Conservation (phyloP, 495 filamentous ascomycete genomes). For the Neurospora sp. region DNA sequence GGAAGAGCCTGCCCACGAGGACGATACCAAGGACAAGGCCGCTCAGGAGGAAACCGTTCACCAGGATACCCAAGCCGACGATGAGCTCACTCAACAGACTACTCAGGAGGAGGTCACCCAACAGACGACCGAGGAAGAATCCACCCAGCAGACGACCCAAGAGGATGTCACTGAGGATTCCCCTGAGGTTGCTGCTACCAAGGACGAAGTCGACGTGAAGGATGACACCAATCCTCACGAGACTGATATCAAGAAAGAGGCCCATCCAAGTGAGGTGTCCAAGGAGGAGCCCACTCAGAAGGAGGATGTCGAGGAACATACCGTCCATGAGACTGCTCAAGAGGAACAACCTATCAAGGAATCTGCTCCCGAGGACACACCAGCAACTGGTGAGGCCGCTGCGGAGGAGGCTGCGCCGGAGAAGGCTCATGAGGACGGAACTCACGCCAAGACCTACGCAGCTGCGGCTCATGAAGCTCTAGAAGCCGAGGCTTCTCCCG, state of each 20-base stretch:
- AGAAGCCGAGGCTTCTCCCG: not conserved
- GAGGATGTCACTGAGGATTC: not conserved
- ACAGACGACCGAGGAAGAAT: not conserved
- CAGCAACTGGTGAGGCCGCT: not conserved
- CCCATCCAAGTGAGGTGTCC: not conserved
- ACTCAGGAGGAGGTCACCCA: not conserved
- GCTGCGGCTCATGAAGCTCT: not conserved
- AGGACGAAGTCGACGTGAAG: not conserved
- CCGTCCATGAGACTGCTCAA: not conserved
- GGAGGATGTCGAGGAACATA: not conserved
- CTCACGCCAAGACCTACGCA: not conserved
- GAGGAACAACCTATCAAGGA: not conserved
- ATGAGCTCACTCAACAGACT: not conserved
- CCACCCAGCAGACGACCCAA: not conserved
- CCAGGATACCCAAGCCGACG: not conserved
- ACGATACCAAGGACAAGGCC: not conserved
- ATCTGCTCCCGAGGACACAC: not conserved
- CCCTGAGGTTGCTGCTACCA: not conserved
- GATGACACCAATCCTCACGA: not conserved
- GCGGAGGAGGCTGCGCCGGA: not conserved
- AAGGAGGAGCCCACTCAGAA: not conserved
- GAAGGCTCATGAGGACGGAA: not conserved
- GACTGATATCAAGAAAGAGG: not conserved
- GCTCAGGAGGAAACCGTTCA: not conserved
- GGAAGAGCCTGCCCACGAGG: not conserved